Evolutionary conservation across 164 flowering plant genomes (phyloP), one percentile per base, ranked within the genome.

Genomic region (Vitis rupestris): DNA sequence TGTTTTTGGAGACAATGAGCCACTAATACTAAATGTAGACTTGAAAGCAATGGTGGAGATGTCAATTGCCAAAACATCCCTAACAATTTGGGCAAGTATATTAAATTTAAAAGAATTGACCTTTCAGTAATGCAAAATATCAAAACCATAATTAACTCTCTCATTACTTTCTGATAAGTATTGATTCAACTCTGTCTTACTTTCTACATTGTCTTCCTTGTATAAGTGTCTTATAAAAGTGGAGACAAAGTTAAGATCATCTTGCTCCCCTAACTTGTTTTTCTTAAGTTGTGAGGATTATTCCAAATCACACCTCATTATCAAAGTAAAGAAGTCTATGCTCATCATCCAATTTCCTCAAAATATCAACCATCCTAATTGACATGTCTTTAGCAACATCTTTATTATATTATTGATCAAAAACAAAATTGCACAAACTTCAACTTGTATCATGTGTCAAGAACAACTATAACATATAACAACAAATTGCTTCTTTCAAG

Each of bases 21-120:
- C 69, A 1, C 75, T 51, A 14, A 69, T 59, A 29, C 65, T 76
- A 67, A 76, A 76, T 0, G 69, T 47, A 1, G 59, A 67, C 16
- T 76, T 66, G 2, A 65, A 55, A 2, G 65, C 60, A 27, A 63
- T 58, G 1, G 66, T 72, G 27, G 27, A 23, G 2, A 23, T 50
- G 5, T 29, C 57, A 23, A 63, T 61, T 2, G 50, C 71, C 12
- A 75, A 55, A 2, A 66, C 47, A 56, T 75, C 68, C 10, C 59
- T 59, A 9, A 75, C 72, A 52, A 75, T 61, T 16, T 30, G 27
- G 27, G 27, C 13, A 6, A 59, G 7, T 2, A 74, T 23, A 31
- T 66, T 49, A 5, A 27, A 60, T 16, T 15, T 37, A 15, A 0
- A 10, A 6, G 11, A 4, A 31, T 59, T 51, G 10, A 10, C 17